phyloP scores from a whole-genome alignment of 75 land plant species.

The Cupressus sempervirens region DNA sequence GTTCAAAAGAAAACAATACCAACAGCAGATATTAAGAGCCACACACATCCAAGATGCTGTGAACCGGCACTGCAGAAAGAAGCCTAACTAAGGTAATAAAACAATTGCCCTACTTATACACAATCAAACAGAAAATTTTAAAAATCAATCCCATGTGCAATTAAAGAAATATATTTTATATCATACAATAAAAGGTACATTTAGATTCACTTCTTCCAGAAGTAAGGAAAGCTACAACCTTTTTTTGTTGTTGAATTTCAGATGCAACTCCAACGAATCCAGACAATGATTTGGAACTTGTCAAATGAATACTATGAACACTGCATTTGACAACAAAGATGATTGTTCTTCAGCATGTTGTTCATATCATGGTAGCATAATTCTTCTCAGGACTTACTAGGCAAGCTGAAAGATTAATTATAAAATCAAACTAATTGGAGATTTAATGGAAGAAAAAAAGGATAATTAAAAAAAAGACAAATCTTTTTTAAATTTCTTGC shows the following conservation, averaged over 20 bases:
- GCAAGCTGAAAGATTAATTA: no score
- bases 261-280: slow-evolving; percentile 71
- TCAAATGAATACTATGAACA: slow-evolving; percentile 86
- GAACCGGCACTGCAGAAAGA: not conserved
- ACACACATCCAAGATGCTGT: not conserved
- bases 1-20: not conserved
- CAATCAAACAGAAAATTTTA: slow-evolving; percentile 1
- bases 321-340: slow-evolving; percentile 32
- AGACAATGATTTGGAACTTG: slow-evolving; percentile 87
- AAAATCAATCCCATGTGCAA: not conserved
- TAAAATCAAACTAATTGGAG: no score
- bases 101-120: not conserved
- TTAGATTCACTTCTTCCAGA: not conserved
- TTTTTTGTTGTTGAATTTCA: slow-evolving; percentile 79
- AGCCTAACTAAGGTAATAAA: not conserved
- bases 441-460: no score
- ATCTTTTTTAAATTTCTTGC: no score
- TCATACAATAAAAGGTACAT: not conserved
- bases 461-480: no score
- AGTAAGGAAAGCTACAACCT: slow-evolving; percentile 35
- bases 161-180: not conserved
- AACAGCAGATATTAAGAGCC: not conserved
- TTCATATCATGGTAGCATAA: no score
- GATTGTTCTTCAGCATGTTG: not conserved
- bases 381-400: no score